Evolutionary conservation across 345 rosid genomes (phyloP), one percentile per base, ranked within the genome.

Genomic region (Psidium guajava): DNA sequence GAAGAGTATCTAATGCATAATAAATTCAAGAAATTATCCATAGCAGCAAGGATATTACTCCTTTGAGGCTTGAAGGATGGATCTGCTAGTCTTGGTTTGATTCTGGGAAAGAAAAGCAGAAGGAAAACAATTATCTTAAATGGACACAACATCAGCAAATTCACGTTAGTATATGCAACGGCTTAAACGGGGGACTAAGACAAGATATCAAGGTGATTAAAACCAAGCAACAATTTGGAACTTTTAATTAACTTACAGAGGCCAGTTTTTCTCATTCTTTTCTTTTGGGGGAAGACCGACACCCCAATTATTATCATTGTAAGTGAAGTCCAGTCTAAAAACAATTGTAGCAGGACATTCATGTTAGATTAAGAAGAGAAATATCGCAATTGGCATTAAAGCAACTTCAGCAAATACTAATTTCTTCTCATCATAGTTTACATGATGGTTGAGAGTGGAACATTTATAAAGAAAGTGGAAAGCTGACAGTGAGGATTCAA

Each of bases 271-370:
- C 89, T 95, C 97, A 69, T 97, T 97, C 91, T 97, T 97, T 89
- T 89, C 92, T 88, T 88, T 94, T 53, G 96, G 98, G 98, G 99
- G 99, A 89, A 97, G 98, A 77, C 99, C 99, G 80, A 95, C 92
- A 77, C 94, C 99, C 99, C 99, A 97, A 59, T 95, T 97, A 90
- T 91, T 95, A 83, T 94, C 91, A 77, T 87, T 89, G 91, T 92
- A 97, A 80, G 90, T 90, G 91, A 97, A 97, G 88, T 97, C 98
- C 86, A 95, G 87, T 93, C 99, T 96, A 92, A 77, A 88, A 88
- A 83, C 53, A 81, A 77, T 75, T 55, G 83, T 58, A 56, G 49
- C 11, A 55, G 82, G 77, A 40, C 8, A 58, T 40, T 32, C n/a
- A 27, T 25, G 57, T 27, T 25, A 82, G 42, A 54, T 82, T 82